Conservation (phyloP, 352 stramenopile species). For the Blastocystis sp. region DNA sequence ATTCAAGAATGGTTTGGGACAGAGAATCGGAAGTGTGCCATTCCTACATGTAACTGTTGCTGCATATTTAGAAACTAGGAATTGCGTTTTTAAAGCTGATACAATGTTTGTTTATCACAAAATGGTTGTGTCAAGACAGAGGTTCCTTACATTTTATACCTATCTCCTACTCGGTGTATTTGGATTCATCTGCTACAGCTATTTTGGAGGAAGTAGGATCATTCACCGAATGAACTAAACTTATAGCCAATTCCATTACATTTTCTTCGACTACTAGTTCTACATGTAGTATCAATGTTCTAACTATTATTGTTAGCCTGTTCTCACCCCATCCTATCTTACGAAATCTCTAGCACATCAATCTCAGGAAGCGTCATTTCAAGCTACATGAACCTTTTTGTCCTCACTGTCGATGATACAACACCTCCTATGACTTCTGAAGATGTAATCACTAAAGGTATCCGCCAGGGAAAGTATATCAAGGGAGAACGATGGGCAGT, state of each 20-base stretch:
- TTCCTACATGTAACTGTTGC: constrained; percentile 7
- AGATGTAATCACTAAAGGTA: constrained; percentile 46
- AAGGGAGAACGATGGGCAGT: constrained; percentile 7
- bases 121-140: constrained; percentile 31
- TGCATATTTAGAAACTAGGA: constrained; percentile 17
- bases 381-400: constrained; percentile 28
- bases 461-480: constrained; percentile 26
- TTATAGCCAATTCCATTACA: not conserved
- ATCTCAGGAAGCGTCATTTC: constrained; percentile 40
- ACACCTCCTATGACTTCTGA: not conserved
- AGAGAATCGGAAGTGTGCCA: constrained; percentile 22
- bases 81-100: not conserved
- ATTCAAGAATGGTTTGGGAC: constrained; percentile 50
- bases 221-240: not conserved
- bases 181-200: not conserved
- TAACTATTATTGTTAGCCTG: not conserved
- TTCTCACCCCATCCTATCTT: not conserved
- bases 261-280: not conserved
- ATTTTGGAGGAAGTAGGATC: not conserved
- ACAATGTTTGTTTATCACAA: constrained; percentile 6
- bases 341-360: constrained; percentile 4
- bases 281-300: not conserved
- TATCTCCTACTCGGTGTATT: not conserved
- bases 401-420: constrained; percentile 38
- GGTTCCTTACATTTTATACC: constrained; percentile 4